Conservation (phyloP, 192 early-diverging fungal genomes). For the Linnemannia hyalina region DNA sequence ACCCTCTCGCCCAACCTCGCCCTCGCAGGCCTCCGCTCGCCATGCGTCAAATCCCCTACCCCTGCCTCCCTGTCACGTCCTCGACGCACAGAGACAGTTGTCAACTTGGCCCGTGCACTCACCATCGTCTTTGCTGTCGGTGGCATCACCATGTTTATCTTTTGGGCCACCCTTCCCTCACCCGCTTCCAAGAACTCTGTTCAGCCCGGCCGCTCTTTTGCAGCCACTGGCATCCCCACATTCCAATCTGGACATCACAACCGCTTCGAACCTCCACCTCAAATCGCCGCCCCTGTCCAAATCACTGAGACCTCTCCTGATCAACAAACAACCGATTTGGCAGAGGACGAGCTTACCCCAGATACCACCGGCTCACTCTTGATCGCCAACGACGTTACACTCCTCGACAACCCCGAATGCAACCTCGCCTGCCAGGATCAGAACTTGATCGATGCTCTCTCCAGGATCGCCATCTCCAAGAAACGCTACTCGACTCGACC, state of each 20-base stretch:
- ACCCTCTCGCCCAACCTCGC: slow-evolving; percentile 9
- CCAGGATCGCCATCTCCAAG: slow-evolving; percentile 31
- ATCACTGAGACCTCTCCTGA: background rate
- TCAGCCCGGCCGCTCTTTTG: background rate
- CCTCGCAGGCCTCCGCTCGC: slow-evolving; percentile 17
- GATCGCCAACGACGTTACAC: background rate
- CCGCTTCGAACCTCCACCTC: background rate
- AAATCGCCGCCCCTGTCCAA: slow-evolving; percentile 19
- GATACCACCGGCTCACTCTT: background rate
- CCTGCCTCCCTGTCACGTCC: slow-evolving; percentile 46
- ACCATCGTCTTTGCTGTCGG: slow-evolving; percentile 35
- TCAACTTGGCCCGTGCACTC: slow-evolving; percentile 37
- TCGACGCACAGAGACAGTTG: slow-evolving; percentile 28
- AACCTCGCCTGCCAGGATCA: slow-evolving; percentile 17
- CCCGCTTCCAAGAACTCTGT: background rate
- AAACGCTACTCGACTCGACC: slow-evolving; percentile 31
- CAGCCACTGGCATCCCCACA: background rate
- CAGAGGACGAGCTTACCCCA: background rate
- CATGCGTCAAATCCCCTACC: slow-evolving; percentile 50
- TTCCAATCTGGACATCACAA: slow-evolving; percentile 44
- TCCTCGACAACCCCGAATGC: background rate
- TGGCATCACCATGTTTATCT: slow-evolving; percentile 20
- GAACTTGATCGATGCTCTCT: slow-evolving; percentile 35
- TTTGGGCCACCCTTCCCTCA: slow-evolving; percentile 11
- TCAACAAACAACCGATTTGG: background rate